These are phyloP conservation scores for Letharia columbiana DNA, from an alignment of 495 filamentous ascomycete species.

Conservation along the genomic window DNA sequence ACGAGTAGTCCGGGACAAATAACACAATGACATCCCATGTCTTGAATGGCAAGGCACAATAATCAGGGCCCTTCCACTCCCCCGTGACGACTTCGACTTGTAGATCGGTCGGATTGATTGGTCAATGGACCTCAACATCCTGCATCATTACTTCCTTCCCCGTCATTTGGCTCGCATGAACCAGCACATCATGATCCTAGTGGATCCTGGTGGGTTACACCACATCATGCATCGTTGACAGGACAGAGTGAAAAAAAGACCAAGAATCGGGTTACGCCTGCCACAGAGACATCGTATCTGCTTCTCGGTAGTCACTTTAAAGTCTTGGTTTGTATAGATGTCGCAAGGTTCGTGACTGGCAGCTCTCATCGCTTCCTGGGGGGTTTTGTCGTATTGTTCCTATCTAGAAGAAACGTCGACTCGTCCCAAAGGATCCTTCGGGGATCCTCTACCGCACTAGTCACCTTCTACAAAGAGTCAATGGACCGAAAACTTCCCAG, in stretches of 20 bases:
- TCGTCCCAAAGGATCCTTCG: slow-evolving; percentile 8
- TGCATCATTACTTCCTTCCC: slow-evolving; percentile 5
- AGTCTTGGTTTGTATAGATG: neutral
- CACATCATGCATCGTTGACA: slow-evolving; percentile 2
- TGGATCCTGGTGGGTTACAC: neutral
- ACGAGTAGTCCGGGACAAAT: neutral
- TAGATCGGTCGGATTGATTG: slow-evolving; percentile 10
- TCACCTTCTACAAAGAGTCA: slow-evolving; percentile 17
- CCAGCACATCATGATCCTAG: slow-evolving; percentile 2
- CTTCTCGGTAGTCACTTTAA: neutral
- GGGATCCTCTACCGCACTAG: slow-evolving; percentile 5
- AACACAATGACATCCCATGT: neutral
- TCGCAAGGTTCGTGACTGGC: neutral
- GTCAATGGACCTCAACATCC: neutral
- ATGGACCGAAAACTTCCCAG: neutral
- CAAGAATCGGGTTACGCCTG: neutral
- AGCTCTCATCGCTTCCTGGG: neutral
- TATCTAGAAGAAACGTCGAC: neutral
- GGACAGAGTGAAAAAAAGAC: neutral
- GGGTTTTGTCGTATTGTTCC: neutral
- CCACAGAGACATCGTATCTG: neutral
- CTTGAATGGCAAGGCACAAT: neutral
- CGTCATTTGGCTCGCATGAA: slow-evolving; percentile 6
- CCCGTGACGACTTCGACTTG: neutral
- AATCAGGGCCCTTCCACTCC: neutral